phyloP scores from a whole-genome alignment of 306 rosid genomes.

The Rosa rugosa region DNA sequence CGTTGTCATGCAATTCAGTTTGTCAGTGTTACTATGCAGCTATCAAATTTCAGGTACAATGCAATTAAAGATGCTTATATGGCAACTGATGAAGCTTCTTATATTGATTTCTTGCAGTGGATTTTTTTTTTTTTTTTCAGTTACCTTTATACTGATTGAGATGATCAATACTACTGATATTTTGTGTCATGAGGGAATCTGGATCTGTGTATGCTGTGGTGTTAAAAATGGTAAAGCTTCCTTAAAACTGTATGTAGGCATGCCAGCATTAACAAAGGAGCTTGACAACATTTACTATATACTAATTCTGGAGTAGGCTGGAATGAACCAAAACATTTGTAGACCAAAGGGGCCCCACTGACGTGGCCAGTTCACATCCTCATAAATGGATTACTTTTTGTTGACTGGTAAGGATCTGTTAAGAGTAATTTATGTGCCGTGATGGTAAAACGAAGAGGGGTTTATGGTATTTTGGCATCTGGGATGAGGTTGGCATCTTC shows the following conservation, averaged over 20 bases:
- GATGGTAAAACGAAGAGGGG: no score
- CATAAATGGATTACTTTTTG: no score
- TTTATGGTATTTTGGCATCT: no score
- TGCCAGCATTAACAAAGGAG: not conserved
- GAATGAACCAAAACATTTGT: no score
- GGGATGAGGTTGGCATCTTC: no score
- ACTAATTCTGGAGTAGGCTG: no score
- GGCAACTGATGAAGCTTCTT: not conserved
- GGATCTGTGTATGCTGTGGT: not conserved
- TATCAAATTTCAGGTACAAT: constrained; percentile 14
- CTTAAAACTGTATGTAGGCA: not conserved
- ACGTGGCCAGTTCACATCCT: no score
- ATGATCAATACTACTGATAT: not conserved
- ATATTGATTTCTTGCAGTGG: not conserved
- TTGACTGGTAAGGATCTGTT: no score
- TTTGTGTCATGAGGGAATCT: not conserved
- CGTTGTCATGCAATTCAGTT: constrained; percentile 27
- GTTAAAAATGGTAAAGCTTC: not conserved
- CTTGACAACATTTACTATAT: not conserved
- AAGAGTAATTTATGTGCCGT: no score
- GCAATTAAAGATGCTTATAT: not conserved
- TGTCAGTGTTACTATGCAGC: constrained; percentile 9
- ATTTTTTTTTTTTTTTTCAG: not conserved
- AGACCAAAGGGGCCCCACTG: no score
- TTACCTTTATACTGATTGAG: not conserved